Evolutionary conservation across 1,284 basidiomycete genomes (phyloP).

Genomic region (Singerocomus inundabilis): DNA sequence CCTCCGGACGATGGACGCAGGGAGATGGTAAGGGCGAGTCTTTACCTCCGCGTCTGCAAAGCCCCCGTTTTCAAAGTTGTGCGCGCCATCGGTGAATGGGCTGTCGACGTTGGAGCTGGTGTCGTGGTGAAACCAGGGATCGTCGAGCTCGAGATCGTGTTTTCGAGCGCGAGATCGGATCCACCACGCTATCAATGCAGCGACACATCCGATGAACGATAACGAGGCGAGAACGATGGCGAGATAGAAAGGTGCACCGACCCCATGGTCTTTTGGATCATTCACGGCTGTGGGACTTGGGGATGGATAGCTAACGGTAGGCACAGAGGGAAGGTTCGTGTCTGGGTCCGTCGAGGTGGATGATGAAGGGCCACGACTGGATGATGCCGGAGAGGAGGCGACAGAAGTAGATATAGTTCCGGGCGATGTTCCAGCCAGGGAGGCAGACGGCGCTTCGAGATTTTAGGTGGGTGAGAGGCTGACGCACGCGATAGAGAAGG

Average conservation of each 20-base stretch:
- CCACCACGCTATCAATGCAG: conserved; percentile 33
- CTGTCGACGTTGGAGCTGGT: conserved; percentile 2
- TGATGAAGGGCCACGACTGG: conserved; percentile 5
- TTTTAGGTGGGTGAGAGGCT: conserved; percentile 13
- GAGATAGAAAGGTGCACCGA: conserved; percentile 34
- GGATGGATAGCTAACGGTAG: conserved; percentile 23
- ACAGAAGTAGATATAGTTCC: neutral
- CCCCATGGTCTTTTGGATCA: conserved; percentile 20
- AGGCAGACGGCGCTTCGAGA: conserved; percentile 19
- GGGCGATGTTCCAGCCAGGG: neutral
- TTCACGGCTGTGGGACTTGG: conserved; percentile 23
- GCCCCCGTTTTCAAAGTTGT: conserved; percentile 2
- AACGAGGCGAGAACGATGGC: conserved; percentile 33
- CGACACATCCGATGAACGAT: conserved; percentile 29
- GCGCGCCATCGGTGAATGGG: neutral
- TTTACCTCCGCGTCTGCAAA: conserved; percentile 1
- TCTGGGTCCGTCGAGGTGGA: conserved; percentile 14
- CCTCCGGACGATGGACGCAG: conserved; percentile 22
- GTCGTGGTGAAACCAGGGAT: conserved; percentile 25
- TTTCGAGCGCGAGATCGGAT: conserved; percentile 28
- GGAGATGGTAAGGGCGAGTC: conserved; percentile 21
- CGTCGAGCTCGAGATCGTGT: conserved; percentile 17
- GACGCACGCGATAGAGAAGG: neutral
- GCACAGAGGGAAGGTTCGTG: conserved; percentile 24
- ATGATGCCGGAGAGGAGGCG: conserved; percentile 6